A percentile compares a stretch with the other conserved stretches of the same genome.
Evolutionary conservation across 257 asterid genomes (phyloP).

Genomic region (Scutellaria barbata): DNA sequence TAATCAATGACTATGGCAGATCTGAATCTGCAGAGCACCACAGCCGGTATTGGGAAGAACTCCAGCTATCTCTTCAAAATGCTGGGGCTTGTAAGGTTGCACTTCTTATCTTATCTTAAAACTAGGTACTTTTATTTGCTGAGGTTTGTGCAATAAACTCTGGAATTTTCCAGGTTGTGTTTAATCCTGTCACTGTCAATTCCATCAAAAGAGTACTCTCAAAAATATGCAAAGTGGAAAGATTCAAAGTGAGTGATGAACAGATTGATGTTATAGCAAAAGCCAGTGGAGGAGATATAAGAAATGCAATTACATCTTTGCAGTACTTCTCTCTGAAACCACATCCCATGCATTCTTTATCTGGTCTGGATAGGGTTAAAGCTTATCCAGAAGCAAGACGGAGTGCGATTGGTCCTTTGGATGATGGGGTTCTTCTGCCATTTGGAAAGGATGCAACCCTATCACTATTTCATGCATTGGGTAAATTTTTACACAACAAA

Average conservation of each 20-base stretch:
- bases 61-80: slow-evolving; percentile 72
- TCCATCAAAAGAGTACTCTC: slow-evolving; percentile 71
- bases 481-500: slow-evolving; percentile 96
- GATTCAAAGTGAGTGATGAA: slow-evolving; percentile 61
- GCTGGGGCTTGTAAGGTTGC: slow-evolving; percentile 96
- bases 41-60: slow-evolving; percentile 77
- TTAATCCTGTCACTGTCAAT: slow-evolving; percentile 79
- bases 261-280: slow-evolving; percentile 74
- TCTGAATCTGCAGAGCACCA: slow-evolving; percentile 69
- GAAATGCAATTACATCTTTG: slow-evolving; percentile 85
- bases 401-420: slow-evolving; percentile 39
- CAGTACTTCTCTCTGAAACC: slow-evolving; percentile 81
- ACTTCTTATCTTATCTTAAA: slow-evolving; percentile 38
- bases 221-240: slow-evolving; percentile 72
- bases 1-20: slow-evolving; percentile 70
- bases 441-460: slow-evolving; percentile 92
- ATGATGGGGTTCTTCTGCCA: slow-evolving; percentile 50
- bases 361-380: slow-evolving; percentile 35
- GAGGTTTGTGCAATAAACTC: slow-evolving; percentile 21
- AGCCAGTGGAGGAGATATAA: slow-evolving; percentile 89
- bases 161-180: slow-evolving; percentile 64
- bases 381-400: slow-evolving; percentile 41
- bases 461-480: slow-evolving; percentile 90
- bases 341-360: slow-evolving; percentile 42
- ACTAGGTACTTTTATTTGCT: slow-evolving; percentile 23